Evolutionary conservation across 176 grass and related monocot genomes (phyloP), one percentile per base, ranked within the genome.

Genomic region (Hordeum marinum): DNA sequence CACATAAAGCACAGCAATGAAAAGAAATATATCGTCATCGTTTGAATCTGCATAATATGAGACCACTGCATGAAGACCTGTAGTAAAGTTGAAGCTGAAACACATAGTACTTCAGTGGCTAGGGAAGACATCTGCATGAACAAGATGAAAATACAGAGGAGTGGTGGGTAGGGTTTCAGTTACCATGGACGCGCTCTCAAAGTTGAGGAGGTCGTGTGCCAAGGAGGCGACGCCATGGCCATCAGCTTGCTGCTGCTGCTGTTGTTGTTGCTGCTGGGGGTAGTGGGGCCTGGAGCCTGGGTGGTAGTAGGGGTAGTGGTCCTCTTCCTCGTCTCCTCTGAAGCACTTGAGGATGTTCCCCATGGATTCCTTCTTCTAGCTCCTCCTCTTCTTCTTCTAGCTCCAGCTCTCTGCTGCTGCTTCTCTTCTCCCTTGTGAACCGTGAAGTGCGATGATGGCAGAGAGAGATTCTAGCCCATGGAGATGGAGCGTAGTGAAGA

Each of bases 171-270:
- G 40, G 23, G 41, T 75, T 17, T 17, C 3, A 0, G 9, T 23
- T 86, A 94, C 92, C 92, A 74, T 70, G 68, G 80, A 89, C 1
- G 89, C 42, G 37, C 60, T 50, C n/a, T 73, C 70, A 2, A 89
- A 89, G 80, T 67, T 75, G 86, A 84, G 34, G 55, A 84, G 80
- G 60, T 91, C 86, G 32, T 50, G 57, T 20, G 62, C 31, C 26
- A 83, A 52, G 57, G 78, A 63, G 55, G 85, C 40, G 52, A 90
- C 48, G 21, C 71, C 55, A 75, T 75, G 72, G 43, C 70, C 70
- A 48, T 73, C 45, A 76, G 50, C 29, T 57, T 57, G 40, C n/a
- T 72, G 11, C 68, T 72, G 15, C 70, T 46, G 70, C 29, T 29
- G n/a, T 11, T 43, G 11, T 25, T 58, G 55, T 36, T 48, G 70